A percentile compares a stretch with the other conserved stretches of the same genome.
Conservation (phyloP, 2,329 filamentous ascomycete genomes). For the Trichoderma sp. region DNA sequence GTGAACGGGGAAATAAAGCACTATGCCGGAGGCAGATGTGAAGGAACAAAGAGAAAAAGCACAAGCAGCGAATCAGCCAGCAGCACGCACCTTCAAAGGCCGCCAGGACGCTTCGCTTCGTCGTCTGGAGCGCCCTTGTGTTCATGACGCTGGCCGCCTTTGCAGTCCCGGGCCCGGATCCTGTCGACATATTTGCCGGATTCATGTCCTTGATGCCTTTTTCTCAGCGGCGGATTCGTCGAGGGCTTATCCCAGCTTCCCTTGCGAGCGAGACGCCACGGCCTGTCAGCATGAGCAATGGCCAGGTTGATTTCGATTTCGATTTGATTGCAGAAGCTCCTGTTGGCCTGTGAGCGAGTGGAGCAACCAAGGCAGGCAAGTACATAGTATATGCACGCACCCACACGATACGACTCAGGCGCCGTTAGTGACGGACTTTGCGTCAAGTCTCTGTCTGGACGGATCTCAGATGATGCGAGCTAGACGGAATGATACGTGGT, state of each 20-base stretch:
- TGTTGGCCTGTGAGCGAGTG: neutral
- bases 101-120: conserved; percentile 59
- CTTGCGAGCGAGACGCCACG: neutral
- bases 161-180: conserved; percentile 46
- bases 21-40: neutral
- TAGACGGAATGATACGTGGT: neutral
- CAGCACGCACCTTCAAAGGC: conserved; percentile 56
- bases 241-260: neutral
- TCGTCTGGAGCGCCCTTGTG: conserved; percentile 35
- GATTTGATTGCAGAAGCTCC: neutral
- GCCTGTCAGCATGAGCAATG: neutral
- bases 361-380: neutral
- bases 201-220: conserved; percentile 35
- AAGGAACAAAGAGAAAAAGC: neutral
- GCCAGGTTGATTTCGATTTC: neutral
- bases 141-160: conserved; percentile 35
- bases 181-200: conserved; percentile 53
- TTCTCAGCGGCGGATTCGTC: neutral
- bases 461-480: conserved; percentile 7
- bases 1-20: conserved; percentile 13
- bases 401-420: conserved; percentile 4
- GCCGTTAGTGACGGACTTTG: neutral
- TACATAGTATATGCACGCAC: neutral
- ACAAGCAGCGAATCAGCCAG: neutral
- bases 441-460: neutral